phyloP scores from a whole-genome alignment of 176 grass and related monocot genomes.

The Cymbopogon citratus region DNA sequence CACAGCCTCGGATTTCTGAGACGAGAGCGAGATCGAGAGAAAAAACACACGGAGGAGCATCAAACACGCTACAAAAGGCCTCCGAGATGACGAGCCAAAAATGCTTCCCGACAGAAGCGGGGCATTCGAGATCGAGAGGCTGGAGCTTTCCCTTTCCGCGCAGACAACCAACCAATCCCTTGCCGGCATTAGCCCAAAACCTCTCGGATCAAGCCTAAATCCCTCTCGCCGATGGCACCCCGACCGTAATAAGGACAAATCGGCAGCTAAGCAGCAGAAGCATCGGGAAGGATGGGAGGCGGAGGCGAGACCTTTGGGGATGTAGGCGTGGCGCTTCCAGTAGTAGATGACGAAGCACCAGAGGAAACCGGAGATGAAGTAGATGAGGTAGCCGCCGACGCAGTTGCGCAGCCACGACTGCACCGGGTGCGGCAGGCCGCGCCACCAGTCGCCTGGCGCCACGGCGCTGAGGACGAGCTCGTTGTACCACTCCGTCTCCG shows the following conservation, averaged over 20 bases:
- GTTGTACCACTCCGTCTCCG: constrained; percentile 89
- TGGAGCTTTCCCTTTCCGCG: neutral
- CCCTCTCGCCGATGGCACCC: neutral
- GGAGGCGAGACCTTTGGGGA: constrained; percentile 52
- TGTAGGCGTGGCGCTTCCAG: constrained; percentile 86
- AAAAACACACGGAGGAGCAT: neutral
- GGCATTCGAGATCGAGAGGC: neutral
- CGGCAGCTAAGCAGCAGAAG: neutral
- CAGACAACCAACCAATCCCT: neutral
- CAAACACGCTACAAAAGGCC: neutral
- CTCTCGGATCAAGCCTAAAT: neutral
- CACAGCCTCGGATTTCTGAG: neutral
- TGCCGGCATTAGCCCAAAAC: neutral
- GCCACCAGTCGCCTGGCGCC: constrained; percentile 59
- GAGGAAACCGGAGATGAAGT: constrained; percentile 75
- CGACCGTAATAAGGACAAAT: constrained; percentile 4
- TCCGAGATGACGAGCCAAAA: neutral
- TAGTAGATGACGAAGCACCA: constrained; percentile 98
- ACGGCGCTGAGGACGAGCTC: constrained; percentile 61
- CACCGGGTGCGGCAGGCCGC: constrained; percentile 57
- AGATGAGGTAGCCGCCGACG: constrained; percentile 58
- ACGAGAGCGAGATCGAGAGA: neutral
- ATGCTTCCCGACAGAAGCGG: neutral
- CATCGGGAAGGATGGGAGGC: neutral
- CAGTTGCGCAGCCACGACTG: constrained; percentile 96